phyloP scores from a whole-genome alignment of 2,329 filamentous ascomycete genomes.

The Epichloe hybrida region DNA sequence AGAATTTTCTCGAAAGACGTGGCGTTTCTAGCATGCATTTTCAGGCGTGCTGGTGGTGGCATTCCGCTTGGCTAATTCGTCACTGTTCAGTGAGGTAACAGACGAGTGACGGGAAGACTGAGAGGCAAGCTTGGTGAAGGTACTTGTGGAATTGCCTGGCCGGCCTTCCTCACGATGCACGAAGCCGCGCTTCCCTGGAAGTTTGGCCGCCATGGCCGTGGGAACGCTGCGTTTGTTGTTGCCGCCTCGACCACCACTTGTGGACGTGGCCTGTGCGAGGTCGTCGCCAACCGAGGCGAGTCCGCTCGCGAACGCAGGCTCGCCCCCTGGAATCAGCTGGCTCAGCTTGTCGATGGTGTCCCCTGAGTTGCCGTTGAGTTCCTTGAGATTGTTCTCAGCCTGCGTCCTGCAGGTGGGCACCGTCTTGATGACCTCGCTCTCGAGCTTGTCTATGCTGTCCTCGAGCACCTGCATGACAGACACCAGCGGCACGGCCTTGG shows the following conservation, averaged over 20 bases:
- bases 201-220: no score
- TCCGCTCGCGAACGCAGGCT: not conserved
- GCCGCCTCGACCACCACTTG: not conserved
- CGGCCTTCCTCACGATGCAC: no score
- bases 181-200: no score
- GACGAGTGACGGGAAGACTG: no score
- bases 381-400: constrained; percentile 3
- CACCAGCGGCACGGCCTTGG: constrained; percentile 6
- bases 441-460: constrained; percentile 9
- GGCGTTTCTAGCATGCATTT: no score
- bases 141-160: no score
- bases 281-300: not conserved
- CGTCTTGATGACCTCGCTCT: constrained; percentile 6
- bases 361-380: not conserved
- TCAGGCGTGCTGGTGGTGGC: no score
- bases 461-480: constrained; percentile 8
- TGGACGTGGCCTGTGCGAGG: not conserved
- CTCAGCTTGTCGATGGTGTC: not conserved
- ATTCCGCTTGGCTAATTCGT: no score
- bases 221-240: no score
- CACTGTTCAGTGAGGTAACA: no score
- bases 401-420: constrained; percentile 7
- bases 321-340: not conserved
- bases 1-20: no score
- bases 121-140: no score